A percentile compares a stretch with the other conserved stretches of the same genome.
Conservation (phyloP, 176 grass and related monocot species). For the Thinopyrum elongatum region DNA sequence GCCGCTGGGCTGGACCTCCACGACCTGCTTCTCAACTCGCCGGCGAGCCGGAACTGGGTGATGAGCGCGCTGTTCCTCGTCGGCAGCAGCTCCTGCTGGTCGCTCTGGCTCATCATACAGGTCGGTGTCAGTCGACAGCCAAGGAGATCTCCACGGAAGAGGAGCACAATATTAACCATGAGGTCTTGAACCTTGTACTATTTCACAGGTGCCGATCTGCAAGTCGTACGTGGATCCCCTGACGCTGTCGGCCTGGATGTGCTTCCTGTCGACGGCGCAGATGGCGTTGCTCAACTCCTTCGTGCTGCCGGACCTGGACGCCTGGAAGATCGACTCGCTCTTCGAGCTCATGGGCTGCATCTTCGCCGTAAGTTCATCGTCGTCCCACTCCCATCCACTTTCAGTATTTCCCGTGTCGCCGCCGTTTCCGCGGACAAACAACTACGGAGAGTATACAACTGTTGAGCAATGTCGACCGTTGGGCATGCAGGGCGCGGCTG, state of each 20-base stretch:
- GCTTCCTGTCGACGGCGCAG: conserved; percentile 55
- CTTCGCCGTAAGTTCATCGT: conserved; percentile 41
- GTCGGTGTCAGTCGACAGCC: neutral
- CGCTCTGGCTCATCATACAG: conserved; percentile 79
- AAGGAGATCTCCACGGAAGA: neutral
- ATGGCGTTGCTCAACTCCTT: conserved; percentile 38
- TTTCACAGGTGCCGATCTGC: conserved; percentile 57
- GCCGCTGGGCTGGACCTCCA: neutral
- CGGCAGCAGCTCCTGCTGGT: conserved; percentile 62
- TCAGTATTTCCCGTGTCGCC: no score
- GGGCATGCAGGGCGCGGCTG: conserved; percentile 44
- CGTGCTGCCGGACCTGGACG: conserved; percentile 24
- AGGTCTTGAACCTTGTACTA: neutral
- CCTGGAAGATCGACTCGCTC: conserved; percentile 53
- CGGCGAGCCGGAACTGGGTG: conserved; percentile 29
- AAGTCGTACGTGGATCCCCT: conserved; percentile 60
- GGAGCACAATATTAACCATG: neutral
- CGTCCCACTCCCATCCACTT: no score
- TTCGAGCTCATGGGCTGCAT: conserved; percentile 42
- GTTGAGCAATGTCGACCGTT: neutral
- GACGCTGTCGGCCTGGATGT: conserved; percentile 65
- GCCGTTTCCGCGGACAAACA: neutral
- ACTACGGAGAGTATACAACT: no score
- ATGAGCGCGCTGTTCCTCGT: conserved; percentile 42
- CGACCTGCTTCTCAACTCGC: neutral